phyloP scores from a whole-genome alignment of 805 yeast genomes.

The Candida anglica region DNA sequence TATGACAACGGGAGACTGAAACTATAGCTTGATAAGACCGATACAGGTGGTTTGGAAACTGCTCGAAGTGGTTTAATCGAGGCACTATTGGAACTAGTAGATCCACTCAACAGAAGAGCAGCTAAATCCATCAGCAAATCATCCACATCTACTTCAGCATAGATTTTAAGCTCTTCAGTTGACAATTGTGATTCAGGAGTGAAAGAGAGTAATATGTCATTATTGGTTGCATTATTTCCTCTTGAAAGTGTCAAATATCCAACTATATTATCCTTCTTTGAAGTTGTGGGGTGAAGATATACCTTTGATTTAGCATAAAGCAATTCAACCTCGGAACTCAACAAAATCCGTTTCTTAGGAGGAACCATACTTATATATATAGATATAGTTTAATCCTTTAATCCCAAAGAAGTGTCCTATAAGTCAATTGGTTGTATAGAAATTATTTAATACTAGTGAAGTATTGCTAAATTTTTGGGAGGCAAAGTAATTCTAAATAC shows the following conservation, averaged over 20 bases:
- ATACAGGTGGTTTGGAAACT: slow-evolving; percentile 49
- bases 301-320: slow-evolving; percentile 64
- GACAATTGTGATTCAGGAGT: slow-evolving; percentile 54
- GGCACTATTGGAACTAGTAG: neutral
- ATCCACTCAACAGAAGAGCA: slow-evolving; percentile 9
- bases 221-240: slow-evolving; percentile 47
- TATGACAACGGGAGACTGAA: slow-evolving; percentile 59
- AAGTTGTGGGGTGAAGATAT: slow-evolving; percentile 76
- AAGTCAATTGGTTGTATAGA: no score
- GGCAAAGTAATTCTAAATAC: no score
- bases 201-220: slow-evolving; percentile 63
- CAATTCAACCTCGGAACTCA: slow-evolving; percentile 38
- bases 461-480: no score
- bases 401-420: no score
- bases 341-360: slow-evolving; percentile 3
- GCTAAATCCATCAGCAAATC: slow-evolving; percentile 20
- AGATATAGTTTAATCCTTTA: neutral
- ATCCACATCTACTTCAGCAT: slow-evolving; percentile 47
- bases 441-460: no score
- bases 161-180: slow-evolving; percentile 41
- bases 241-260: slow-evolving; percentile 71
- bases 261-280: slow-evolving; percentile 69
- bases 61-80: slow-evolving; percentile 8
- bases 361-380: neutral
- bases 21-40: slow-evolving; percentile 58